phyloP scores from a whole-genome alignment of 495 filamentous ascomycete species.

The Aspergillus indologenus region DNA sequence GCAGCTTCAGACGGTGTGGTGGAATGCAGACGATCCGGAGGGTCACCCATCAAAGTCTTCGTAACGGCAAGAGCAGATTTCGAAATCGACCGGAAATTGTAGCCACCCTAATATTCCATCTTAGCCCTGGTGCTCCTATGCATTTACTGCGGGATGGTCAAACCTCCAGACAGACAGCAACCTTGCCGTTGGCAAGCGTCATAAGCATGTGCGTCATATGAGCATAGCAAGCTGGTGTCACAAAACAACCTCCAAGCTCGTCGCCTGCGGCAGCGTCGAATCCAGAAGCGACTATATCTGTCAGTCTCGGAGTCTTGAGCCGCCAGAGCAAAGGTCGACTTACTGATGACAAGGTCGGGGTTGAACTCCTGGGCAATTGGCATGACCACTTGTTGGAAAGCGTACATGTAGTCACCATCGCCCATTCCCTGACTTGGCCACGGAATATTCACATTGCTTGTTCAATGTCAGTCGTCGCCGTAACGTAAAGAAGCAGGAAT shows the following conservation, averaged over 20 bases:
- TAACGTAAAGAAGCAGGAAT: background rate
- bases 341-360: constrained; percentile 86
- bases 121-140: background rate
- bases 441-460: constrained; percentile 89
- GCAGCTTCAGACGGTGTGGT: constrained; percentile 43
- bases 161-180: constrained; percentile 85
- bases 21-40: constrained; percentile 68
- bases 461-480: constrained; percentile 11
- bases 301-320: constrained; percentile 5
- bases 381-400: constrained; percentile 97
- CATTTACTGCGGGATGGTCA: background rate
- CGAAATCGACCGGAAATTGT: constrained; percentile 89
- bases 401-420: constrained; percentile 93
- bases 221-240: constrained; percentile 86
- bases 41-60: constrained; percentile 89
- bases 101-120: constrained; percentile 64
- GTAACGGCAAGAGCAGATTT: constrained; percentile 89
- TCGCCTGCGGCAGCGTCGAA: constrained; percentile 96
- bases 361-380: constrained; percentile 90
- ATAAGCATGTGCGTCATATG: constrained; percentile 99
- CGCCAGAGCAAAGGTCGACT: constrained; percentile 6
- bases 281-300: constrained; percentile 72
- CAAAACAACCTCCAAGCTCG: constrained; percentile 85
- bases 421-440: constrained; percentile 93
- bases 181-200: constrained; percentile 86